Evolutionary conservation across 257 asterid genomes (phyloP), one percentile per base, ranked within the genome.

Genomic region (Ophiorrhiza pumila): DNA sequence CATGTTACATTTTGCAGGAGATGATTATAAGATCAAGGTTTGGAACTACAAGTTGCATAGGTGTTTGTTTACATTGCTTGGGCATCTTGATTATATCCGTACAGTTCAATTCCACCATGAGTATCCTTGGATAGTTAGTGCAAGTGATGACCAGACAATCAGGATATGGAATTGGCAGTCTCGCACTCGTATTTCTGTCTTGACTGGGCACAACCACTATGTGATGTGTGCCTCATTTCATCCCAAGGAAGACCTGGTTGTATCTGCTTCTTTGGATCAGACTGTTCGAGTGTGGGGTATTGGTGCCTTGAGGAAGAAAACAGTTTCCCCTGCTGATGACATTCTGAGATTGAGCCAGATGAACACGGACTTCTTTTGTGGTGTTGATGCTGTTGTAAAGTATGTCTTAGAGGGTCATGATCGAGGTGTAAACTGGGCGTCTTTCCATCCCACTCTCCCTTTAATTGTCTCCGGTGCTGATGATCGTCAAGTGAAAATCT

Each of bases 121-220:
- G 85, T 80, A 83, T 83, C 99, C 99, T 37, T 92, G 99, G 99
- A 95, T 95, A 4, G 92, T 95, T 45, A 95, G 99, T 83, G 96
- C 98, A 47, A 90, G 97, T 82, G 99, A 92, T 83, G 99, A 95
- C 71, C 99, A 95, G 85, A 95, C 99, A 37, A 95, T 95, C 69
- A 85, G 99, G 80, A 89, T 95, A 76, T 95, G 99, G 99, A 95
- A 95, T 68, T 95, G 99, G 99, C 99, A 95, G 66, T 95, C 99
- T 2, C 95, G 99, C 3, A 90, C 94, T 63, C 90, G 98, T 83
- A 84, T 95, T 64, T 90, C 99, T 27, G 99, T 95, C 55, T 78
- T 95, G 82, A 92, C 97, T 22, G 99, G 98, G 60, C 99, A 95
- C 89, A 95, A 92, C 75, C 99, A 95, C 69, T 95, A 95, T 78